Conservation (phyloP, 1,284 basidiomycete species). For the Ganoderma boninense region DNA sequence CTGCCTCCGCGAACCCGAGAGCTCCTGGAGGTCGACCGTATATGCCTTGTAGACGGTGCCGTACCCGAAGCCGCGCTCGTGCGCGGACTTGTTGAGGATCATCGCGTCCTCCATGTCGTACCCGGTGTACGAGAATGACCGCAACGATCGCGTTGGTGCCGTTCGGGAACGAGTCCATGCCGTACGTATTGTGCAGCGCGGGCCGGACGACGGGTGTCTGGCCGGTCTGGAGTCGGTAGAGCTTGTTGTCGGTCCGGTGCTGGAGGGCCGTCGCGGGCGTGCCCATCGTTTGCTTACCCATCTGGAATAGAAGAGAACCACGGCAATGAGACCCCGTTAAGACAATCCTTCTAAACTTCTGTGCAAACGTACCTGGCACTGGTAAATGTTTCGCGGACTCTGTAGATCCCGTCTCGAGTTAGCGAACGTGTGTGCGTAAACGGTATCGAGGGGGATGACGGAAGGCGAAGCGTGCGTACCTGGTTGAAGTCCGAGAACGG, state of each 20-base stretch:
- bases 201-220: conserved; percentile 97
- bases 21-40: conserved; percentile 89
- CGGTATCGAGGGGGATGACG: not conserved
- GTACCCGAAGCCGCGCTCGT: conserved; percentile 98
- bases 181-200: conserved; percentile 92
- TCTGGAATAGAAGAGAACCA: conserved; percentile 58
- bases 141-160: conserved; percentile 99
- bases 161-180: conserved; percentile 98
- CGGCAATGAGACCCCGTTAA: conserved; percentile 5
- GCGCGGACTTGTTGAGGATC: conserved; percentile 99
- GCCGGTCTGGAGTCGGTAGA: conserved; percentile 95
- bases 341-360: not conserved
- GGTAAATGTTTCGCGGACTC: conserved; percentile 89
- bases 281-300: conserved; percentile 99
- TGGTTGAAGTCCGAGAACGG: conserved; percentile 98
- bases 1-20: conserved; percentile 70
- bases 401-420: conserved; percentile 39
- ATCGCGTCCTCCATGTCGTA: conserved; percentile 99
- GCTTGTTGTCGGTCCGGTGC: conserved; percentile 98
- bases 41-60: conserved; percentile 98
- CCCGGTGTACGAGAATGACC: conserved; percentile 99
- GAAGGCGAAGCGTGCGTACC: conserved; percentile 45
- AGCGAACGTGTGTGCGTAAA: not conserved
- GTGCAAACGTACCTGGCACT: conserved; percentile 71
- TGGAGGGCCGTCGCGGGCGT: conserved; percentile 93